These are phyloP conservation scores for Phytophthora sojae DNA, from an alignment of 352 stramenopile species.

Conservation along the genomic window DNA sequence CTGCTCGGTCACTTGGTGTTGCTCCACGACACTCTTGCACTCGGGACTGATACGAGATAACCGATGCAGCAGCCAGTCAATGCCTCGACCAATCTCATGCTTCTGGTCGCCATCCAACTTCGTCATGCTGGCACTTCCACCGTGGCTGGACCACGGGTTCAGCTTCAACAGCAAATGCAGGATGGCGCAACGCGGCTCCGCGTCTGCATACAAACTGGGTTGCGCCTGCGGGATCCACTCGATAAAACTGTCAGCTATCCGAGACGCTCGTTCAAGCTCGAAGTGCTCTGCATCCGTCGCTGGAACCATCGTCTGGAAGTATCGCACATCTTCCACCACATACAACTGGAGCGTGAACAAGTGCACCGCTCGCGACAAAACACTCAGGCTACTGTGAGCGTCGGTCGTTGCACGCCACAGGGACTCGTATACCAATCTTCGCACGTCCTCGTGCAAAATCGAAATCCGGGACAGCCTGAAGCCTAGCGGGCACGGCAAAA, in stretches of 20 bases:
- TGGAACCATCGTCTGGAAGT: slow-evolving; percentile 59
- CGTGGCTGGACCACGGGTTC: slow-evolving; percentile 74
- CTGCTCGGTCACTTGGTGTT: slow-evolving; percentile 67
- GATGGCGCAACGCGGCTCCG: slow-evolving; percentile 47
- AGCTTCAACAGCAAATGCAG: slow-evolving; percentile 73
- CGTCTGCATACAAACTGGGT: slow-evolving; percentile 36
- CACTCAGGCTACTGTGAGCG: slow-evolving; percentile 64
- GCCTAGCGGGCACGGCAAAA: slow-evolving; percentile 70
- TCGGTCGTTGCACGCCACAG: slow-evolving; percentile 70
- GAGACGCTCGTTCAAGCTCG: slow-evolving; percentile 53
- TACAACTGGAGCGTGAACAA: slow-evolving; percentile 87
- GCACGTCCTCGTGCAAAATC: slow-evolving; percentile 67
- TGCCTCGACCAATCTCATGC: slow-evolving; percentile 79
- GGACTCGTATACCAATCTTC: slow-evolving; percentile 74
- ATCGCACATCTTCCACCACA: slow-evolving; percentile 79
- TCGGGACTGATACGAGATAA: slow-evolving; percentile 55
- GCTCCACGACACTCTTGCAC: slow-evolving; percentile 57
- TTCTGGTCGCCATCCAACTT: slow-evolving; percentile 85
- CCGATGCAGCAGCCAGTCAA: slow-evolving; percentile 83
- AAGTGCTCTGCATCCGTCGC: slow-evolving; percentile 49
- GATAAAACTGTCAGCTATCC: slow-evolving; percentile 63
- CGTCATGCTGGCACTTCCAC: slow-evolving; percentile 59
- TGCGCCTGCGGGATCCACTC: slow-evolving; percentile 65
- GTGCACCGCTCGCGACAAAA: slow-evolving; percentile 77
- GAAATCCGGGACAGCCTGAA: slow-evolving; percentile 66